Conservation (phyloP, 1,139 yeast species). For the Hyphopichia fennica region DNA sequence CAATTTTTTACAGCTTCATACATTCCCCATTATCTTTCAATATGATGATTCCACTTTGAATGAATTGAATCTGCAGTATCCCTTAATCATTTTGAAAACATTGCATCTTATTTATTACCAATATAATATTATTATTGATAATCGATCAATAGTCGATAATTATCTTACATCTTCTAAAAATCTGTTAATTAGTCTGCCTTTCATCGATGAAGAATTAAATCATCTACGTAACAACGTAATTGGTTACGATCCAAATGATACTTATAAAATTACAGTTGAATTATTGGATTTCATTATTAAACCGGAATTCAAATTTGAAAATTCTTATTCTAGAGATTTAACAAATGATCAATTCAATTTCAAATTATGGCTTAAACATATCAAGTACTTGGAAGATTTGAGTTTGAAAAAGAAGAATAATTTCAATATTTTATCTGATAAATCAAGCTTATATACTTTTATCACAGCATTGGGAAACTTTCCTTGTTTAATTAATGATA, state of each 20-base stretch:
- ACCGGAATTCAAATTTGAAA: conserved; percentile 3
- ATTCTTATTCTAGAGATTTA: not conserved
- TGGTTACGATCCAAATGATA: conserved; percentile 7
- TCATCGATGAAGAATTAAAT: conserved; percentile 19
- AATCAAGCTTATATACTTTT: conserved; percentile 23
- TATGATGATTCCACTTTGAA: not conserved
- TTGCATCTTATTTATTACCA: conserved; percentile 21
- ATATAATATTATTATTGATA: conserved; percentile 9
- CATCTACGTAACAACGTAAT: conserved; percentile 9
- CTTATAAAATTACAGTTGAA: not conserved
- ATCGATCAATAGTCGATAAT: conserved; percentile 9
- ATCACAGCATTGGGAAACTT: conserved; percentile 43
- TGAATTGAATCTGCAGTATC: conserved; percentile 4
- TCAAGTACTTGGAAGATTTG: conserved; percentile 7
- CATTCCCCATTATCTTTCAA: not conserved
- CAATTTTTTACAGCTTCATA: conserved; percentile 11
- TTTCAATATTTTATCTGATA: conserved; percentile 7
- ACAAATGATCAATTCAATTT: conserved; percentile 8
- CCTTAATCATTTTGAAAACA: conserved; percentile 14
- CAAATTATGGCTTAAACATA: conserved; percentile 25
- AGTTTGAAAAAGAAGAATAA: not conserved
- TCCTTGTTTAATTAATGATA: conserved; percentile 39
- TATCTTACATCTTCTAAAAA: conserved; percentile 17
- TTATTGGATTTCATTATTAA: conserved; percentile 5
- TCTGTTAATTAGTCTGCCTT: conserved; percentile 15